These are phyloP conservation scores for Gaeumannomyces sp. DNA, from an alignment of 2,329 filamentous ascomycete genomes.

Conservation along the genomic window DNA sequence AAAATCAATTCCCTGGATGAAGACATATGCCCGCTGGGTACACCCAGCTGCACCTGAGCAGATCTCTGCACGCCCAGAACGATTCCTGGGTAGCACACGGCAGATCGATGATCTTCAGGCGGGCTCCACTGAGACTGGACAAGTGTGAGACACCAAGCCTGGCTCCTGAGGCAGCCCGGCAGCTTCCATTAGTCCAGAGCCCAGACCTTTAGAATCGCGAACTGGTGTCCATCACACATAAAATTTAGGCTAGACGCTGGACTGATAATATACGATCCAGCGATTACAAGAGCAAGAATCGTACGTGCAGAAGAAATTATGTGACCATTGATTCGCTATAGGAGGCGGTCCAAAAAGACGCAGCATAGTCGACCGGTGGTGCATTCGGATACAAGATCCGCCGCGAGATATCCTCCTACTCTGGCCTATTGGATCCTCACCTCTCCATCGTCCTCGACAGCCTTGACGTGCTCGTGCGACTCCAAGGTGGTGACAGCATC, in stretches of 20 bases:
- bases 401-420: not conserved
- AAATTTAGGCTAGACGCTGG: too few species aligned
- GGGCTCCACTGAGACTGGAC: not conserved
- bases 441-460: conserved; percentile 66
- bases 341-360: not conserved
- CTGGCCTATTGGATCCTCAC: conserved; percentile 62
- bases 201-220: not conserved
- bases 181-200: too few species aligned
- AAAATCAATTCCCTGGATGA: too few species aligned
- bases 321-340: not conserved
- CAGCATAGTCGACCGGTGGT: not conserved
- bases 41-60: too few species aligned
- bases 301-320: not conserved
- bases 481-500: conserved; percentile 61
- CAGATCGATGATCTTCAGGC: not conserved
- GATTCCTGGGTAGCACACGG: not conserved
- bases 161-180: too few species aligned
- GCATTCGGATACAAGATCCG: not conserved
- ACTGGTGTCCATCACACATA: not conserved
- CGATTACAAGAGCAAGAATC: not conserved
- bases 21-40: too few species aligned
- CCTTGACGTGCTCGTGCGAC: conserved; percentile 63
- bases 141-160: not conserved
- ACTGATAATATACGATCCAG: not conserved
- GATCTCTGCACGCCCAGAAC: too few species aligned